Evolutionary conservation across 1,284 basidiomycete species (phyloP).

Genomic region (Ustilago esculenta): DNA sequence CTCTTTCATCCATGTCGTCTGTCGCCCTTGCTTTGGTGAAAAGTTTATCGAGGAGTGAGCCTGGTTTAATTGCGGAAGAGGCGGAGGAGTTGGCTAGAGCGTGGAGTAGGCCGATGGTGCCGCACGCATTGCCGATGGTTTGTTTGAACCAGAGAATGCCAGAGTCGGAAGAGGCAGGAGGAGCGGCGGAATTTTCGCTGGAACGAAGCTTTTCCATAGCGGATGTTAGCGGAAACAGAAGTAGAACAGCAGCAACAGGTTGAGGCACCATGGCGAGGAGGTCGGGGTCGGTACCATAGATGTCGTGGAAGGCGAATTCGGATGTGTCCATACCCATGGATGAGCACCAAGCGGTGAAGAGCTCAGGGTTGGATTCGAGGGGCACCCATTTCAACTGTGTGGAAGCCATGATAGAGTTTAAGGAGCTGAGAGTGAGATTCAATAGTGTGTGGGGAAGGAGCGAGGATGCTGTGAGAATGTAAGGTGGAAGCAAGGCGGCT

Average conservation of each 20-base stretch:
- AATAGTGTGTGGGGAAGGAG: no score
- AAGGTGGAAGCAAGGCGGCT: not conserved
- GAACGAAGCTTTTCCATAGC: slow-evolving; percentile 40
- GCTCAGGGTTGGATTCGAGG: slow-evolving; percentile 66
- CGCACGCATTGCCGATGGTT: slow-evolving; percentile 67
- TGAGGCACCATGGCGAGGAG: slow-evolving; percentile 69
- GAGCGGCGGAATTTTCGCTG: slow-evolving; percentile 37
- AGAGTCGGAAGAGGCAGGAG: slow-evolving; percentile 12
- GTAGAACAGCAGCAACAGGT: slow-evolving; percentile 70
- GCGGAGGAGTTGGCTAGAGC: slow-evolving; percentile 61
- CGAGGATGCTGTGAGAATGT: no score
- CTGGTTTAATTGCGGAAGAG: slow-evolving; percentile 28
- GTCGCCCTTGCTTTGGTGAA: slow-evolving; percentile 48
- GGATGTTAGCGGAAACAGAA: slow-evolving; percentile 70
- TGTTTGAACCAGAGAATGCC: slow-evolving; percentile 63
- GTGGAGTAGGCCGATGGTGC: slow-evolving; percentile 66
- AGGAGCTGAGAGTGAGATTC: no score
- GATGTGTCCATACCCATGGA: slow-evolving; percentile 60
- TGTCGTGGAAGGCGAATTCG: slow-evolving; percentile 70
- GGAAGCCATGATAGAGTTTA: not conserved
- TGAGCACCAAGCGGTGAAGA: slow-evolving; percentile 60
- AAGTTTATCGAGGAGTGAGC: slow-evolving; percentile 51
- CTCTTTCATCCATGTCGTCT: slow-evolving; percentile 22
- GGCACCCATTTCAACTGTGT: slow-evolving; percentile 61
- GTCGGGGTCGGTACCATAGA: slow-evolving; percentile 70